Evolutionary conservation across 345 rosid species (phyloP).

Genomic region (Nasturtium officinale): DNA sequence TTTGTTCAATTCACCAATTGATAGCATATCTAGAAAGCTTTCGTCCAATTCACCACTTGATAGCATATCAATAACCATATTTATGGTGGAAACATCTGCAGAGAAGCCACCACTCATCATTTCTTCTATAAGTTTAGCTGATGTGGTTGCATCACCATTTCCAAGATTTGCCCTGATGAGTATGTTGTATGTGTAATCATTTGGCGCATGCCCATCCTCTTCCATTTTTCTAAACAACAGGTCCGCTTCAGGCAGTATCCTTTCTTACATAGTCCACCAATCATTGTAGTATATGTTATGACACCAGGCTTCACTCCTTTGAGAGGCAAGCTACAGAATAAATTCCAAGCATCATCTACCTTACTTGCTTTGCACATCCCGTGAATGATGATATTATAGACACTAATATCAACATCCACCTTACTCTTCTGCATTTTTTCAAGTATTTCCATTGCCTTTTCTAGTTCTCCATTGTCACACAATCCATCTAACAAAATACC

Average conservation of each 20-base stretch:
- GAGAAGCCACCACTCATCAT: no score
- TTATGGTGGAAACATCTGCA: no score
- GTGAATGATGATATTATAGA: slow-evolving; percentile 32
- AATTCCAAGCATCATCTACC: slow-evolving; percentile 27
- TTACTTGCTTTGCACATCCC: slow-evolving; percentile 40
- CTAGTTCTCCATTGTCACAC: slow-evolving; percentile 31
- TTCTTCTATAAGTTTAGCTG: no score
- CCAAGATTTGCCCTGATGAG: neutral
- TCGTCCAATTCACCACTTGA: no score
- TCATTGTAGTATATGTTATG: slow-evolving; percentile 14
- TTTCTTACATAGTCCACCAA: slow-evolving; percentile 24
- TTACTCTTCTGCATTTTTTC: slow-evolving; percentile 8
- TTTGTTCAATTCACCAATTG: neutral
- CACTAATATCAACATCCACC: neutral
- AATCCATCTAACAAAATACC: slow-evolving; percentile 30
- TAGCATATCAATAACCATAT: no score
- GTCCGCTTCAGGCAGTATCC: neutral
- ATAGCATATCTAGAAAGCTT: neutral
- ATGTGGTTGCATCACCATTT: no score
- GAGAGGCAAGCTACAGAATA: slow-evolving; percentile 7
- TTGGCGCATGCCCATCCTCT: slow-evolving; percentile 14
- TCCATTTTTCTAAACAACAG: slow-evolving; percentile 23
- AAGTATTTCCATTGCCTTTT: slow-evolving; percentile 37
- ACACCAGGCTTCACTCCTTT: slow-evolving; percentile 34
- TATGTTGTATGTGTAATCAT: slow-evolving; percentile 22